Percentiles rank a stretch among this genome's conserved stretches.
phyloP scores from a whole-genome alignment of 2,329 filamentous ascomycete genomes.

The Anisogramma anomala region DNA sequence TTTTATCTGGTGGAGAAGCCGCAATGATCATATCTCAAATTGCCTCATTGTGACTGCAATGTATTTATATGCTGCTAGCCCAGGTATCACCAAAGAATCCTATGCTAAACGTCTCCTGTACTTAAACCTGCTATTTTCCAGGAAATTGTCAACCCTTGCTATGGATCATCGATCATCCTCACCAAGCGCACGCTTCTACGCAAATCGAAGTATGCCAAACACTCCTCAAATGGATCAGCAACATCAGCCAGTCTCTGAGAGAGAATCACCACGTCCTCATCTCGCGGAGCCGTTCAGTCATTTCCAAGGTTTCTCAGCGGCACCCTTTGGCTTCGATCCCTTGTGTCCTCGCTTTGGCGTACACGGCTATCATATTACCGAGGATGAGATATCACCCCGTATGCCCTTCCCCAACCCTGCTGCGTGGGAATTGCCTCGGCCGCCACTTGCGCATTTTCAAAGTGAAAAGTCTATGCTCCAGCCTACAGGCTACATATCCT shows the following conservation, averaged over 20 bases:
- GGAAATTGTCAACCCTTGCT: background rate
- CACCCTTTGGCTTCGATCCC: background rate
- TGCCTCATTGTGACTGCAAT: background rate
- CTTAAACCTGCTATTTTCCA: background rate
- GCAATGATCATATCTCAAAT: constrained; percentile 1
- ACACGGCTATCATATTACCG: background rate
- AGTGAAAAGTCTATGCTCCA: background rate
- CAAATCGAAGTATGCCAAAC: background rate
- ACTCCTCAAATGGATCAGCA: background rate
- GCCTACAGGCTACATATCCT: background rate
- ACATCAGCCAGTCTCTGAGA: background rate
- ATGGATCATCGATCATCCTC: constrained; percentile 3
- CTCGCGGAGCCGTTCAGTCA: background rate
- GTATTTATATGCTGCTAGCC: constrained; percentile 7
- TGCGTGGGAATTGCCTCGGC: background rate
- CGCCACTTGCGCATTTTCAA: background rate
- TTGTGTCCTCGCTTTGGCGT: background rate
- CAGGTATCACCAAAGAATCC: background rate
- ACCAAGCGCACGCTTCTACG: constrained; percentile 12
- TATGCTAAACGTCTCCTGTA: background rate
- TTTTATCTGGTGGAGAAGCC: constrained; percentile 1
- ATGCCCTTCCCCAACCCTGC: background rate
- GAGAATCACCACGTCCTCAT: background rate
- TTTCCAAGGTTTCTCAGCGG: constrained; percentile 8
- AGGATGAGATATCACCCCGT: constrained; percentile 7